Base-by-base conservation (phyloP, 306 rosid genomes). In the Crataegus laevigata region DNA sequence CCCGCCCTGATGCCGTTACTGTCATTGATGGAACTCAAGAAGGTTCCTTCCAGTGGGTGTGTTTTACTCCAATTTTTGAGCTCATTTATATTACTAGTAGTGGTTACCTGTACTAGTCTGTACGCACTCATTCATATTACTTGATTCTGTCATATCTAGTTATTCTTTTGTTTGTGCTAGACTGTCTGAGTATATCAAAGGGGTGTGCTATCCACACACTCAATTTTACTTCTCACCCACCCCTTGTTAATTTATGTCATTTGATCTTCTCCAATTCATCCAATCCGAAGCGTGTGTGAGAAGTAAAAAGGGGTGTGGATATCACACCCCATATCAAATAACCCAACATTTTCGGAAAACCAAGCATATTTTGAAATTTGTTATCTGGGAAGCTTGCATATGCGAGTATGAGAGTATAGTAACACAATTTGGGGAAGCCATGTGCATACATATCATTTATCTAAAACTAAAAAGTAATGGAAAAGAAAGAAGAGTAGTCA, bases 21-120 rank as follows among this genome's bases (percentile, higher is more conserved):
- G 99, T 96, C 40, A 81, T 96, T 61, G 99, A 96, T 87, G 99
- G 99, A 82, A 88, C 87, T 76, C 93, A 96, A 84, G 99, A 96
- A 85, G 99, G 99, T 65, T 93, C 98, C 71, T 96, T 25, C 69
- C 92, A 92, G 84, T 96, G 99, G 99, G 99, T 94, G 88, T 72
- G 97, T 60, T 60, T 1, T 60, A 24, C 65, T 60, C 18, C 21
- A 9, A 26, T 60, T 26, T 60, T 21, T 22, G 7, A 11, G 22
- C 62, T 9, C 28, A 55, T 55, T 57, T 57, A 45, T 45, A 14
- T 45, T 34, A 4, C 52, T 45, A 45, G 18, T 5, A 32, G 38
- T 34, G 38, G 38, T 34, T 45, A 45, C 52, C 52, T 45, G 7
- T 45, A 45, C 10, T 6, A 9, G 26, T 60, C 11, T 14, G 10